phyloP scores from a whole-genome alignment of 2,329 filamentous ascomycete species.

The Fusarium succisae region DNA sequence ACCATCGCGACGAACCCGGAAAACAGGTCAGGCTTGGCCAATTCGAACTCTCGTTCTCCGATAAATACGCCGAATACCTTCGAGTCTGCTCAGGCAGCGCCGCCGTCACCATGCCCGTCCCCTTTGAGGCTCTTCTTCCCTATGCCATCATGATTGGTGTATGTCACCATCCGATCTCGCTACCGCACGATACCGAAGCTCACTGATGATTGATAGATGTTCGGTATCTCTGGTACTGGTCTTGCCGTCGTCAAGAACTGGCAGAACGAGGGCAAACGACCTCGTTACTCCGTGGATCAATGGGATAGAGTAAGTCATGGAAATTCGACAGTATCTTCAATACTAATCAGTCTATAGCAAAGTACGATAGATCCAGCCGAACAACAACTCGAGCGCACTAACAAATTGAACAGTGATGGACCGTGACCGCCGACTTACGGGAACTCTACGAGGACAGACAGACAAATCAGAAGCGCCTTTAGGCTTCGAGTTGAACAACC shows the following conservation, averaged over 20 bases:
- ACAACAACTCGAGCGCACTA: background rate
- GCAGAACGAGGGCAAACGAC: constrained; percentile 69
- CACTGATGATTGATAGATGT: constrained; percentile 62
- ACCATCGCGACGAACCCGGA: constrained; percentile 27
- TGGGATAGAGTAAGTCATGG: constrained; percentile 66
- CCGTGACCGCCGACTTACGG: constrained; percentile 69
- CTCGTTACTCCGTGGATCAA: constrained; percentile 68
- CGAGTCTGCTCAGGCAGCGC: constrained; percentile 47
- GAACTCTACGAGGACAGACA: constrained; percentile 65
- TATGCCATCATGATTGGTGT: constrained; percentile 72
- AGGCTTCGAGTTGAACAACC: constrained; percentile 71
- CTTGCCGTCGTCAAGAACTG: constrained; percentile 65
- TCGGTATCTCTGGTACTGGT: constrained; percentile 67
- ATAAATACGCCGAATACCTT: constrained; percentile 11
- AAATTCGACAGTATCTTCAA: background rate
- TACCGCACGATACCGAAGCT: constrained; percentile 27
- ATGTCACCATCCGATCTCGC: constrained; percentile 45
- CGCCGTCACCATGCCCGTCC: constrained; percentile 63
- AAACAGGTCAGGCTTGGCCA: constrained; percentile 36
- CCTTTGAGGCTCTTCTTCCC: constrained; percentile 71
- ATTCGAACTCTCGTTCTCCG: constrained; percentile 30
- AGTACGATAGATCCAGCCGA: constrained; percentile 52
- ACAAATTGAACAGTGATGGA: constrained; percentile 66
- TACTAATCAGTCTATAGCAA: constrained; percentile 58
- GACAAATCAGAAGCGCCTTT: constrained; percentile 64